Evolutionary conservation across 2,329 filamentous ascomycete species (phyloP), one percentile per base, ranked within the genome.

Genomic region (Erysiphe pulchra): DNA sequence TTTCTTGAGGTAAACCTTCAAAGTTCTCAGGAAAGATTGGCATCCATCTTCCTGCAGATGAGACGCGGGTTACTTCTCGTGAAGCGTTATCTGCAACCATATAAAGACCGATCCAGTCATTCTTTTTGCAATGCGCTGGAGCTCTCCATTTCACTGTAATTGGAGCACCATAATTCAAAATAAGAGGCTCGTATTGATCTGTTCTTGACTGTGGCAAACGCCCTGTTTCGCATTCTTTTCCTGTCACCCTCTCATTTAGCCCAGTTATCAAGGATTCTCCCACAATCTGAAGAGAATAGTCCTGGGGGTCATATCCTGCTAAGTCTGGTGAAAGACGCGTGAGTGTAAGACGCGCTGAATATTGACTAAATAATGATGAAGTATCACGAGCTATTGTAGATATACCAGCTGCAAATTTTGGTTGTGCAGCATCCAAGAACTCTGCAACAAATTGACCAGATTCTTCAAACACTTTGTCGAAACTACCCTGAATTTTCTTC

Each of bases 81-180:
- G 82, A 90, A 7, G 76, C 73, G 57, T 94, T 98, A 61, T 95
- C 87, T 2, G 84, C 85, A 2, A 98, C 84, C 73, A 86, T 85
- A 65, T 95, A 98, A 6, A 98, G 68, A 4, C 87, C 87, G 45
- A 98, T 77, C 90, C 90, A 98, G 60, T 98, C 90, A 55, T 79
- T 80, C 59, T 80, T 85, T 63, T 77, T 78, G 62, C 95, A 90
- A 51, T 85, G 82, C 34, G 75, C 68, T 0, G 90, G 87, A 0
- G 87, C 90, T 28, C 74, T 81, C 90, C 90, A 98, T 54, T 74
- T 81, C 50, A 95, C 82, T 52, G 72, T 80, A 59, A 98, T 82
- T 0, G 90, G 85, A 0, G 85, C 73, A 33, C 90, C 90, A 53
- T 94, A 98, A 59, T 92, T 78, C 46, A 93, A 80, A 0, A 77